These are phyloP conservation scores for Trichoderma erinaceum DNA, from an alignment of 495 filamentous ascomycete species.

Conservation along the genomic window DNA sequence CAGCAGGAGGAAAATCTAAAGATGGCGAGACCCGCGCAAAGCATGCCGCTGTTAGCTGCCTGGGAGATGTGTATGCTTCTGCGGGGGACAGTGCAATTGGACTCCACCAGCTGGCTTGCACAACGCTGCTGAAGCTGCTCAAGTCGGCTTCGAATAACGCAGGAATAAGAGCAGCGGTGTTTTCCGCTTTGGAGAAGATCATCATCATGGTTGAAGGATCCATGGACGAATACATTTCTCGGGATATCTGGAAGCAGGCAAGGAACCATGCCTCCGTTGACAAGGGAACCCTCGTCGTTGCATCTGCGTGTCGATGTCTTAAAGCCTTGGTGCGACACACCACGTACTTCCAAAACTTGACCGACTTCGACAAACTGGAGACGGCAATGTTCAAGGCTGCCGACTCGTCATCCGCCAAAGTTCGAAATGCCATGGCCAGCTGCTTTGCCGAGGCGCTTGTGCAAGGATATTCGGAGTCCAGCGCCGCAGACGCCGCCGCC, in stretches of 20 bases:
- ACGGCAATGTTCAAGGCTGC: conserved; percentile 74
- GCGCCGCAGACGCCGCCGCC: conserved; percentile 46
- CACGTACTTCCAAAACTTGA: conserved; percentile 77
- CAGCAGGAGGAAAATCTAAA: conserved; percentile 73
- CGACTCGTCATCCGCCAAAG: conserved; percentile 65
- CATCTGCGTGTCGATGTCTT: conserved; percentile 73
- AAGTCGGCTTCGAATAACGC: conserved; percentile 76
- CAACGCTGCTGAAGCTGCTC: conserved; percentile 66
- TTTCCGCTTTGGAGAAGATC: conserved; percentile 71
- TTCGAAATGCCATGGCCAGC: conserved; percentile 81
- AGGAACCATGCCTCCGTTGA: conserved; percentile 70
- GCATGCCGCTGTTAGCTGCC: conserved; percentile 82
- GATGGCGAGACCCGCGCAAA: conserved; percentile 57
- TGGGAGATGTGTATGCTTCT: conserved; percentile 81
- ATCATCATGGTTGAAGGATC: conserved; percentile 63
- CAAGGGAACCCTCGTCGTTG: conserved; percentile 75
- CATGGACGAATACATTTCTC: conserved; percentile 75
- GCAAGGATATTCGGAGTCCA: conserved; percentile 66
- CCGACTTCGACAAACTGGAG: conserved; percentile 83
- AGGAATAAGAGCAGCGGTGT: conserved; percentile 77
- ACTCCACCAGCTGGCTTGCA: conserved; percentile 66
- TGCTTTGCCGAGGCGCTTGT: conserved; percentile 73
- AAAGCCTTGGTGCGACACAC: conserved; percentile 66
- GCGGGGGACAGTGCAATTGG: conserved; percentile 92
- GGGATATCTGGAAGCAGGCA: conserved; percentile 90